Percentiles rank a stretch among this genome's conserved stretches.
Evolutionary conservation across 306 rosid species (phyloP).

Genomic region (Quercus variabilis): DNA sequence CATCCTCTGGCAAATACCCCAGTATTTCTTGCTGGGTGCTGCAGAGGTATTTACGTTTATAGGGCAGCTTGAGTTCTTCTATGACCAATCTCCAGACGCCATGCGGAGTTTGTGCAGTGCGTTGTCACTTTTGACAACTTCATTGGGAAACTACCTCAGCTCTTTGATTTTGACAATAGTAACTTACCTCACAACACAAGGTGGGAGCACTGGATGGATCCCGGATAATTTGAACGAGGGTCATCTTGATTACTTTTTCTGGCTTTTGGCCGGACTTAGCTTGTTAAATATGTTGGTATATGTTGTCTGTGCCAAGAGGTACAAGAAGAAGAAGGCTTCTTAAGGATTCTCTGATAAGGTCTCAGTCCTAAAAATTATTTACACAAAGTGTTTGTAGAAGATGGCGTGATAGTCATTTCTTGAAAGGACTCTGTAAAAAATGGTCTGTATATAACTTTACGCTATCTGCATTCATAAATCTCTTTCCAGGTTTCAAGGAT

Average conservation of each 20-base stretch:
- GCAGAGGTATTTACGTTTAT: conserved; percentile 83
- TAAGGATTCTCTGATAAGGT: conserved; percentile 14
- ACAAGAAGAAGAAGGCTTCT: conserved; percentile 73
- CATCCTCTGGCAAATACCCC: conserved; percentile 85
- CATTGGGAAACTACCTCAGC: conserved; percentile 85
- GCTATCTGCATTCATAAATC: background rate
- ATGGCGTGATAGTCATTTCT: background rate
- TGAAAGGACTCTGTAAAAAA: background rate
- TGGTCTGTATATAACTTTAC: background rate
- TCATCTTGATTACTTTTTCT: conserved; percentile 82
- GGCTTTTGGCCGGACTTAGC: conserved; percentile 90
- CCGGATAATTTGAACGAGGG: conserved; percentile 77
- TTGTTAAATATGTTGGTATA: conserved; percentile 63
- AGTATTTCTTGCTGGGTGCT: conserved; percentile 83
- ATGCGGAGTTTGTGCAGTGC: conserved; percentile 98
- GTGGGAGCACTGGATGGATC: conserved; percentile 78
- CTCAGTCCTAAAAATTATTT: background rate
- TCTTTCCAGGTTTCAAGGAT: background rate
- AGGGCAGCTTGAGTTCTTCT: conserved; percentile 94
- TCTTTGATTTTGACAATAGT: conserved; percentile 74
- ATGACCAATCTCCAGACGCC: conserved; percentile 95
- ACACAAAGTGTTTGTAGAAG: background rate
- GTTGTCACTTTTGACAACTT: conserved; percentile 68
- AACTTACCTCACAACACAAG: conserved; percentile 67
- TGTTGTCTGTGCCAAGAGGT: conserved; percentile 51